Percentiles rank a stretch among this genome's conserved stretches.
Evolutionary conservation across 495 filamentous ascomycete species (phyloP).

Genomic region (Penicillium argentinense): DNA sequence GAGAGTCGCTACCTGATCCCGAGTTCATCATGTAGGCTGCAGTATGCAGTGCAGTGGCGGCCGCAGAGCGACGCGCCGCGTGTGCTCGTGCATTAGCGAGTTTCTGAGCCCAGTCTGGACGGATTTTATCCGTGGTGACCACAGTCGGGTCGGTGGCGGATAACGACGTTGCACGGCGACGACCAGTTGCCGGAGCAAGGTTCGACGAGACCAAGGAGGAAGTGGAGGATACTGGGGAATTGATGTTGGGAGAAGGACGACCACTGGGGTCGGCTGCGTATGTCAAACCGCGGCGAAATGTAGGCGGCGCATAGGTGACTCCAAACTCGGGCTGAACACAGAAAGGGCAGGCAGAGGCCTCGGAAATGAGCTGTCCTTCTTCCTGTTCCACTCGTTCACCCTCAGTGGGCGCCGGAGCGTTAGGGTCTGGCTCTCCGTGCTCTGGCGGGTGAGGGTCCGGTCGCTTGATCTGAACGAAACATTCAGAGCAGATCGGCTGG

Average conservation of each 20-base stretch:
- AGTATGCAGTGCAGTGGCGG: conserved; percentile 91
- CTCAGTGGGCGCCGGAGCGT: conserved; percentile 42
- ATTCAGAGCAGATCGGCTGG: conserved; percentile 96
- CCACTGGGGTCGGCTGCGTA: conserved; percentile 55
- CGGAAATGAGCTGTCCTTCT: conserved; percentile 75
- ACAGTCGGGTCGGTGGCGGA: conserved; percentile 78
- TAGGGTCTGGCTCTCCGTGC: conserved; percentile 60
- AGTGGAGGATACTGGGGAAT: conserved; percentile 72
- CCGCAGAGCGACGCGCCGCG: conserved; percentile 81
- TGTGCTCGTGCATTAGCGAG: conserved; percentile 81
- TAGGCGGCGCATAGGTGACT: conserved; percentile 83
- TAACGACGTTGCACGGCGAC: conserved; percentile 76
- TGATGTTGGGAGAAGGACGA: conserved; percentile 46
- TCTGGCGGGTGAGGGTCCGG: conserved; percentile 95
- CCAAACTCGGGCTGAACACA: conserved; percentile 95
- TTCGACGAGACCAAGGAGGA: conserved; percentile 47
- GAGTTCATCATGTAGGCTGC: conserved; percentile 90
- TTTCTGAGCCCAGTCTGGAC: conserved; percentile 94
- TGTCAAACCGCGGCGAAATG: conserved; percentile 80
- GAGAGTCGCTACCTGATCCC: conserved; percentile 48
- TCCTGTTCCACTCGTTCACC: conserved; percentile 41
- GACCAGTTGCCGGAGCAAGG: conserved; percentile 34
- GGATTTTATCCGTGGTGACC: conserved; percentile 86
- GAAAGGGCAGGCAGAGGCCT: conserved; percentile 92
- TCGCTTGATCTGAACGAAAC: conserved; percentile 97